Percentiles rank a stretch among this genome's conserved stretches.
Evolutionary conservation across 148 eudicot species (phyloP).

Genomic region (Drosera capensis): DNA sequence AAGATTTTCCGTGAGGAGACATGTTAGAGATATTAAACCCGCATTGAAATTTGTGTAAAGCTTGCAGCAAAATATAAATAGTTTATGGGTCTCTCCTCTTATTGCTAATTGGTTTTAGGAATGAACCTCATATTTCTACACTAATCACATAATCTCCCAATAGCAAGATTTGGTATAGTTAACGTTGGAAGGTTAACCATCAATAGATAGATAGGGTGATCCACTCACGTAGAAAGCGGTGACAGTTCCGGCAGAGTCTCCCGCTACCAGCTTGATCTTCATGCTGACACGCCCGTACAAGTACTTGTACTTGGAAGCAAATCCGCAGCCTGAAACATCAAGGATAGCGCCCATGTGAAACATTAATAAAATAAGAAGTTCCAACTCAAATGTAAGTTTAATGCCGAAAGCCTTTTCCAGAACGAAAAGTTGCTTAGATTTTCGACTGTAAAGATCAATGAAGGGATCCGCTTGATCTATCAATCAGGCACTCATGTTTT

Average conservation of each 20-base stretch:
- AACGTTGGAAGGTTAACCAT: background rate
- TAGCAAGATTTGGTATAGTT: too few relatives aligned
- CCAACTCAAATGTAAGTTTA: background rate
- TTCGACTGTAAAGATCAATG: background rate
- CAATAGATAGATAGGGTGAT: background rate
- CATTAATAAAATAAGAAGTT: background rate
- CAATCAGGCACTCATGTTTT: too few relatives aligned
- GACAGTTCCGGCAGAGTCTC: constrained; percentile 92
- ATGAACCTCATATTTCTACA: too few relatives aligned
- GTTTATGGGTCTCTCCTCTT: too few relatives aligned
- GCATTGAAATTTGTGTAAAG: too few relatives aligned
- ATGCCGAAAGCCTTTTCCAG: background rate
- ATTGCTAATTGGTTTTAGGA: too few relatives aligned
- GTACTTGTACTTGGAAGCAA: constrained; percentile 60
- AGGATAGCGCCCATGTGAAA: background rate
- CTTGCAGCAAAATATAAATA: too few relatives aligned
- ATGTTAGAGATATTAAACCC: too few relatives aligned
- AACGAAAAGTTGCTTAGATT: background rate
- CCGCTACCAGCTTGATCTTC: constrained; percentile 75
- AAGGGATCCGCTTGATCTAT: too few relatives aligned
- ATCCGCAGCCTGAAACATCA: constrained; percentile 55
- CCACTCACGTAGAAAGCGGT: constrained; percentile 70
- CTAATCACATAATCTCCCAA: too few relatives aligned
- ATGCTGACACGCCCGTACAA: constrained; percentile 67
- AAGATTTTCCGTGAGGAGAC: too few relatives aligned